Base-by-base conservation (phyloP, 805 yeast genomes). In the Spathaspora arborariae region DNA sequence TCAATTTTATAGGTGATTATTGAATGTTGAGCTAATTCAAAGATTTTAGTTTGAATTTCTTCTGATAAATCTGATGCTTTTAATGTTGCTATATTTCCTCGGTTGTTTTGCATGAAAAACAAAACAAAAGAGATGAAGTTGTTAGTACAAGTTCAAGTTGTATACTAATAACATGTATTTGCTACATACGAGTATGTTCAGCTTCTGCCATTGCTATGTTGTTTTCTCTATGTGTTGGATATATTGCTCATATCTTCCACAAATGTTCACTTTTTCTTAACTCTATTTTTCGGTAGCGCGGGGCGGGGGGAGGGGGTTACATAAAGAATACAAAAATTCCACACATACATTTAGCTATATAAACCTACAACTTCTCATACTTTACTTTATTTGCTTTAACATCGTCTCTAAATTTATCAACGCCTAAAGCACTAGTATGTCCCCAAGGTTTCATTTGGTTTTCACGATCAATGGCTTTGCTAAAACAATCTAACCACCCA, bases 1-100 rank as follows among this genome's bases (percentile, higher is more conserved):
- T 79, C 81, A 13, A 75, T 64, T 34, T 63, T 63, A 55, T 72
- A 70, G 11, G 41, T 36, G 16, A 68, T 56, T n/a, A 74, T 54
- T 1, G 84, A 79, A 30, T 69, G 68, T 21, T 59, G 56, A 1
- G 84, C 67, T 47, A 79, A 56, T 47, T 74, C 77, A 42, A 79
- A 69, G 11, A 81, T 74, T 37, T 66, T 60, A 15, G 72, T 59
- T 54, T 81, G 82, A 52, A 79, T 65, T 39, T 81, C 85, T 21
- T 77, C 78, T 1, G 79, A 62, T 63, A 76, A 61, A 51, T 70
- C 76, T 5, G 76, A 67, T 6, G 75, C 74, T 52, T 68, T 68
- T 45, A 70, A 62, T 40, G 70, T 62, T 11, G 75, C 77, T 72
- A 42, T 20, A 20, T 11, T 36, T 7, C 21, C n/a, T 20, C 20